A percentile compares a stretch with the other conserved stretches of the same genome.
Evolutionary conservation across 257 asterid species (phyloP).

Genomic region (Petunia axillaris): DNA sequence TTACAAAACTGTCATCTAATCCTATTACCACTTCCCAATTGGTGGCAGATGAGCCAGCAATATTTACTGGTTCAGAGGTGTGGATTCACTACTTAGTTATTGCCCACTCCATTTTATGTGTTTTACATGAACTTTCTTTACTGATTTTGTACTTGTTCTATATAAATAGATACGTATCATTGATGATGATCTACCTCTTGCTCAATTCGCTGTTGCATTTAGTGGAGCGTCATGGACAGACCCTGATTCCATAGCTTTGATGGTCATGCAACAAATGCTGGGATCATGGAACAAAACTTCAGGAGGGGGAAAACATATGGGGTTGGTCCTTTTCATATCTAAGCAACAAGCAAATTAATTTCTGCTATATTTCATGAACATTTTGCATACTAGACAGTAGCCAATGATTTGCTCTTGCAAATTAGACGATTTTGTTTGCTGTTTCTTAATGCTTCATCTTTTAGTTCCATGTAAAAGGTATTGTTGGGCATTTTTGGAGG

Average conservation of each 20-base stretch:
- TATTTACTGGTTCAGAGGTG: slow-evolving; percentile 95
- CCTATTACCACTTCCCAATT: slow-evolving; percentile 64
- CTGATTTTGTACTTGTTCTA: slow-evolving; percentile 19
- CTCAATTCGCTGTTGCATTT: slow-evolving; percentile 86
- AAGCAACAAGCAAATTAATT: background rate
- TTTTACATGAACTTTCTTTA: background rate
- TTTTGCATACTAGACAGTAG: background rate
- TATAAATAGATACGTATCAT: slow-evolving; percentile 68
- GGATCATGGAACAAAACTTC: slow-evolving; percentile 81
- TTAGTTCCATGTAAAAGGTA: slow-evolving; percentile 4
- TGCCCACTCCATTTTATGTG: background rate
- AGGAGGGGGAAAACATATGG: slow-evolving; percentile 86
- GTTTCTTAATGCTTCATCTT: background rate
- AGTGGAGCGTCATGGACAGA: slow-evolving; percentile 95
- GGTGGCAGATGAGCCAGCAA: slow-evolving; percentile 71
- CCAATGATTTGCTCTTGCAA: background rate
- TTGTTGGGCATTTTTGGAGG: background rate
- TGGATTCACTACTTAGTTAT: slow-evolving; percentile 9
- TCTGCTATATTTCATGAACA: background rate
- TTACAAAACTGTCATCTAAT: slow-evolving; percentile 65
- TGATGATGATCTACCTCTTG: slow-evolving; percentile 76
- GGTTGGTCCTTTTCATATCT: slow-evolving; percentile 48
- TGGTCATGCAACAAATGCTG: slow-evolving; percentile 84
- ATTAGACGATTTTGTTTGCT: background rate
- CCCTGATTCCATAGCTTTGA: slow-evolving; percentile 83